Percentiles rank a stretch among this genome's conserved stretches.
Evolutionary conservation across 805 yeast species (phyloP).

Genomic region (Metschnikowia peoriensis): DNA sequence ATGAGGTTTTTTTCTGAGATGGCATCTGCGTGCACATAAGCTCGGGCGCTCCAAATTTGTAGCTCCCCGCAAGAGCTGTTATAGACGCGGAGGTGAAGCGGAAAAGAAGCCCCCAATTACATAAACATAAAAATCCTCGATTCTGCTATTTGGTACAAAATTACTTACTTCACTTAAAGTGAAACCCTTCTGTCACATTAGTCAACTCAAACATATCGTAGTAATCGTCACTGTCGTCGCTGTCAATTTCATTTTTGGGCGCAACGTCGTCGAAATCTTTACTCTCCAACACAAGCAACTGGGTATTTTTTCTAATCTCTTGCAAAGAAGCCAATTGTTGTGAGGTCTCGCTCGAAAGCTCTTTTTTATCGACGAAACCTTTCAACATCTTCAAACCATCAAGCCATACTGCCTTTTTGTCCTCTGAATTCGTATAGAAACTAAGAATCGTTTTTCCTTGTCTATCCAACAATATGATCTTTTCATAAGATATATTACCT

Average conservation of each 20-base stretch:
- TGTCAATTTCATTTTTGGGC: slow-evolving; percentile 16
- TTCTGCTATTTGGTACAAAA: neutral
- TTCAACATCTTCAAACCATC: slow-evolving; percentile 65
- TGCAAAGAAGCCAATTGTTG: slow-evolving; percentile 33
- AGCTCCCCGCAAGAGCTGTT: neutral
- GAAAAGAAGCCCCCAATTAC: neutral
- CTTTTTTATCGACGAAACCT: slow-evolving; percentile 30
- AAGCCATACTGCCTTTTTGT: slow-evolving; percentile 68
- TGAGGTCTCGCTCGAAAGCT: slow-evolving; percentile 37
- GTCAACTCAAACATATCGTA: slow-evolving; percentile 29
- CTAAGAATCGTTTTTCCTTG: slow-evolving; percentile 44
- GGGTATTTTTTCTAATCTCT: slow-evolving; percentile 40
- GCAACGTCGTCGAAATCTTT: slow-evolving; percentile 17
- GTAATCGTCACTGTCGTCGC: slow-evolving; percentile 27
- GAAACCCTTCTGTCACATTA: slow-evolving; percentile 23
- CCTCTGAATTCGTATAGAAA: slow-evolving; percentile 71
- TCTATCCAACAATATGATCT: slow-evolving; percentile 48
- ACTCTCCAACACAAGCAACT: slow-evolving; percentile 37
- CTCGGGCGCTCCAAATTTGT: neutral
- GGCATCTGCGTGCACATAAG: slow-evolving; percentile 10
- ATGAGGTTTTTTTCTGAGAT: slow-evolving; percentile 8
- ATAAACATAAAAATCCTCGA: neutral
- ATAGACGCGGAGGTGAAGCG: neutral
- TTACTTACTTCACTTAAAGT: slow-evolving; percentile 18
- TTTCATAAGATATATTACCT: slow-evolving; percentile 57